phyloP scores from a whole-genome alignment of 192 early-diverging fungal species.

The Neocallimastix lanati region DNA sequence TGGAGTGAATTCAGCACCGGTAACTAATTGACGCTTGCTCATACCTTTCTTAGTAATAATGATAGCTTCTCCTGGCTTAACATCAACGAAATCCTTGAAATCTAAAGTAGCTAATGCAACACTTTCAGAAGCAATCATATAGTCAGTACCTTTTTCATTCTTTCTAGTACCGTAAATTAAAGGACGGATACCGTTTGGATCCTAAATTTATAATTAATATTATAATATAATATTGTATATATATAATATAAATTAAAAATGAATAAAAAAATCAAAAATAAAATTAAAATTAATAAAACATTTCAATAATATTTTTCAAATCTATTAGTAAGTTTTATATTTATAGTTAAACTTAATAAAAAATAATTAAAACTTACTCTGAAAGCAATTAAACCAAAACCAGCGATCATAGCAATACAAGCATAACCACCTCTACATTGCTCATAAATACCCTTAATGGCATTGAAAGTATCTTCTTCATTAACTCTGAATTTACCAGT shows the following conservation, averaged over 20 bases:
- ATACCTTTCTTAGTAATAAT: constrained; percentile 73
- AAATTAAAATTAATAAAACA: constrained; percentile 2
- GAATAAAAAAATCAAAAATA: constrained; percentile 1
- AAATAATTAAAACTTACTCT: constrained; percentile 10
- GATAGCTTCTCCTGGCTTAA: constrained; percentile 78
- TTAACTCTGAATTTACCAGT: constrained; percentile 94
- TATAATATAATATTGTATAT: too few relatives aligned
- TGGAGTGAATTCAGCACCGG: constrained; percentile 43
- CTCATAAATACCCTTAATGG: constrained; percentile 63
- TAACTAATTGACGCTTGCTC: constrained; percentile 39
- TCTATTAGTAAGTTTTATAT: too few relatives aligned
- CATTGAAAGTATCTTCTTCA: constrained; percentile 95
- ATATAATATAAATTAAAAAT: not conserved
- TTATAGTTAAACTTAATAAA: not conserved
- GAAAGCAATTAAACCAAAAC: constrained; percentile 85
- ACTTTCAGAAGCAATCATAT: constrained; percentile 97
- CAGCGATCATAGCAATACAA: constrained; percentile 90
- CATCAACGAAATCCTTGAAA: constrained; percentile 76
- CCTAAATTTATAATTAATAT: constrained; percentile 29
- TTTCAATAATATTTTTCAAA: too few relatives aligned
- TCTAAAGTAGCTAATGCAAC: constrained; percentile 80
- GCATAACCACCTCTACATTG: constrained; percentile 87
- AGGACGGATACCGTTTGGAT: constrained; percentile 92
- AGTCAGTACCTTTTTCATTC: constrained; percentile 56
- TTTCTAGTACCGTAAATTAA: constrained; percentile 77